These are phyloP conservation scores for Sporothrix inflata DNA, from an alignment of 2,329 filamentous ascomycete genomes.

Conservation along the genomic window DNA sequence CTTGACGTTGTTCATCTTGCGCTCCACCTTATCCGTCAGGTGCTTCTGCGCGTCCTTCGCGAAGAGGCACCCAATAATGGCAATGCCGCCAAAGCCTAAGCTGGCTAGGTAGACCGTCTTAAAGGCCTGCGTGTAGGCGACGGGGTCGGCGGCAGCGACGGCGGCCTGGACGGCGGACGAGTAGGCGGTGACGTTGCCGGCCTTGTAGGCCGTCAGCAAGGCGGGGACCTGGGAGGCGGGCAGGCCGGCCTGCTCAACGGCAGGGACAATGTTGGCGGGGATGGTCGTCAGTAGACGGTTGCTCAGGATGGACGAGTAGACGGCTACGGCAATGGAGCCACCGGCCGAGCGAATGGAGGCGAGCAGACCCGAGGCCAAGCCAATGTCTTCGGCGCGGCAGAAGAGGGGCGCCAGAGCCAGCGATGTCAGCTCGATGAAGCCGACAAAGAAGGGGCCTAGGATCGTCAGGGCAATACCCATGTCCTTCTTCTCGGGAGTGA, in stretches of 20 bases:
- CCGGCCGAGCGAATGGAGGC: conserved; percentile 40
- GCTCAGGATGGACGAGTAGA: conserved; percentile 27
- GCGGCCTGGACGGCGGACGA: conserved; percentile 17
- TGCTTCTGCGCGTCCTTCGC: conserved; percentile 26
- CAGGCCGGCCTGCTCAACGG: conserved; percentile 42
- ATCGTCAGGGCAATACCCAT: conserved; percentile 28
- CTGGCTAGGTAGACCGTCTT: conserved; percentile 28
- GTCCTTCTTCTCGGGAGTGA: conserved; percentile 9
- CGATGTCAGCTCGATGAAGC: conserved; percentile 29
- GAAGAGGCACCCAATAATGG: conserved; percentile 25
- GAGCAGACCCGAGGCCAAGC: conserved; percentile 42
- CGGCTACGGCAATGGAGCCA: conserved; percentile 7
- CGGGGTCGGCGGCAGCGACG: background rate
- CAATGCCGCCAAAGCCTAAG: conserved; percentile 25
- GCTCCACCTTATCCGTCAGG: conserved; percentile 25
- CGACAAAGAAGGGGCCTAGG: conserved; percentile 25
- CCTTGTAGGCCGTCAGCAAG: conserved; percentile 13
- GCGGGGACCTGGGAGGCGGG: background rate
- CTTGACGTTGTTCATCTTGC: conserved; percentile 20
- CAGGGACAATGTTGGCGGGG: conserved; percentile 40
- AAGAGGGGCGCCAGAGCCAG: conserved; percentile 28
- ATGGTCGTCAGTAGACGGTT: conserved; percentile 40
- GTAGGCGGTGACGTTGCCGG: conserved; percentile 4
- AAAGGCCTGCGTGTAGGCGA: conserved; percentile 27
- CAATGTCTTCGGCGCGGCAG: conserved; percentile 41